A percentile compares a stretch with the other conserved stretches of the same genome.
Conservation (phyloP, 805 yeast genomes). For the Helenozyma baotianmanensis region DNA sequence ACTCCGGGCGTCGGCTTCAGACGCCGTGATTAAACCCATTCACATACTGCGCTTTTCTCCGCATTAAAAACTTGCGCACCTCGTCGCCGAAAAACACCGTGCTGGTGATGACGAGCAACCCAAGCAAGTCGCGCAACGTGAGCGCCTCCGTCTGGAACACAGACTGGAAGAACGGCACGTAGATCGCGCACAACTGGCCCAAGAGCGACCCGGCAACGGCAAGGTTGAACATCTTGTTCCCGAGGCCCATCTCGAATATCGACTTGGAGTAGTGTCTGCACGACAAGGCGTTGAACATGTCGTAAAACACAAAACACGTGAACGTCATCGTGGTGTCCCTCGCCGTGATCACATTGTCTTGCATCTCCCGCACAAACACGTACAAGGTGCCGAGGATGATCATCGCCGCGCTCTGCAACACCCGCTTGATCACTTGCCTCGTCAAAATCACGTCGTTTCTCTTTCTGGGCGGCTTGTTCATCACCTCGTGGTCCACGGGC, state of each 20-base stretch:
- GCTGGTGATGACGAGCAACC: slow-evolving; percentile 62
- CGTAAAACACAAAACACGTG: slow-evolving; percentile 92
- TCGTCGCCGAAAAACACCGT: slow-evolving; percentile 87
- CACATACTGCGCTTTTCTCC: slow-evolving; percentile 16
- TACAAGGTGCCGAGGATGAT: slow-evolving; percentile 83
- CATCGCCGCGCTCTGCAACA: slow-evolving; percentile 70
- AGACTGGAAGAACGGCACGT: slow-evolving; percentile 86
- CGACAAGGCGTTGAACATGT: slow-evolving; percentile 93
- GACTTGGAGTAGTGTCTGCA: slow-evolving; percentile 89
- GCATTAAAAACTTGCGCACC: slow-evolving; percentile 51
- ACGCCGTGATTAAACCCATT: slow-evolving; percentile 14
- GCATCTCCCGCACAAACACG: slow-evolving; percentile 83
- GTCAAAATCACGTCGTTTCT: slow-evolving; percentile 85
- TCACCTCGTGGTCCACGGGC: slow-evolving; percentile 92
- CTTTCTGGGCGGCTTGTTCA: slow-evolving; percentile 93
- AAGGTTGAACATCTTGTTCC: slow-evolving; percentile 85
- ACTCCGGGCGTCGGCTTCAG: slow-evolving; percentile 1
- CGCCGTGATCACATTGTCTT: slow-evolving; percentile 74
- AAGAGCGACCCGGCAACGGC: slow-evolving; percentile 85
- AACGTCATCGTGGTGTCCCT: slow-evolving; percentile 99
- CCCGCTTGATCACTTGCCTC: slow-evolving; percentile 58
- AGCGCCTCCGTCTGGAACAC: slow-evolving; percentile 95
- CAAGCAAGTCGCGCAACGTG: slow-evolving; percentile 60
- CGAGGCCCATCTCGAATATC: slow-evolving; percentile 73
- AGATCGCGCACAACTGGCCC: slow-evolving; percentile 92